A percentile compares a stretch with the other conserved stretches of the same genome.
These are phyloP conservation scores for Penicillium sp. DNA, from an alignment of 2,329 filamentous ascomycete species.

Conservation along the genomic window DNA sequence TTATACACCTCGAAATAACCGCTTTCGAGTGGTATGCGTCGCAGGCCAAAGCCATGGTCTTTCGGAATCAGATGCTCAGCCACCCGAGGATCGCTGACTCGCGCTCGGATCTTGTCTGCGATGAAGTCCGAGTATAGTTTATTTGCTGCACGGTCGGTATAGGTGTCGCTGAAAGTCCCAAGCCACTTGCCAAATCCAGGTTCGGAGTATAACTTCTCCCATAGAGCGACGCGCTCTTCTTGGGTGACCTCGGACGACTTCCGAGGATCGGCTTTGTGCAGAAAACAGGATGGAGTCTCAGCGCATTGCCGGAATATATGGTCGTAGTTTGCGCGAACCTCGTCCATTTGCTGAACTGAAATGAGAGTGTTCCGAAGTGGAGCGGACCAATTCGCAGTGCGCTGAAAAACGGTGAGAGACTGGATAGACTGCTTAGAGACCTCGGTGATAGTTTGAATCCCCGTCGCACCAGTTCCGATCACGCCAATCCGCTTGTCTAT, in stretches of 20 bases:
- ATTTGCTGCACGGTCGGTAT: constrained; percentile 18
- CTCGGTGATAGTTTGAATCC: constrained; percentile 18
- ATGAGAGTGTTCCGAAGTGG: constrained; percentile 19
- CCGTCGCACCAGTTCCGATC: constrained; percentile 18
- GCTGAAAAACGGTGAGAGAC: constrained; percentile 17
- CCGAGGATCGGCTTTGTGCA: constrained; percentile 18
- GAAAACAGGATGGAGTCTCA: constrained; percentile 17
- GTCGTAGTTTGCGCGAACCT: constrained; percentile 15
- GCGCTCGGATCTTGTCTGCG: constrained; percentile 18
- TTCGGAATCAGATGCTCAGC: constrained; percentile 20
- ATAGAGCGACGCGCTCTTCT: constrained; percentile 13
- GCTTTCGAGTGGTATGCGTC: constrained; percentile 19
- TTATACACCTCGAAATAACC: constrained; percentile 39
- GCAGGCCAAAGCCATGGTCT: constrained; percentile 18
- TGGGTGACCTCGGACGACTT: constrained; percentile 16
- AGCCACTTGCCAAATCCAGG: constrained; percentile 23
- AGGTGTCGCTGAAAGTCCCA: constrained; percentile 19
- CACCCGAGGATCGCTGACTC: constrained; percentile 15
- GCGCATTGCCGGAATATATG: constrained; percentile 14
- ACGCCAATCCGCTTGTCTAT: constrained; percentile 15
- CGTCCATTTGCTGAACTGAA: constrained; percentile 14
- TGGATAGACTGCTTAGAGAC: constrained; percentile 15
- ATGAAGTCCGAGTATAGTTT: constrained; percentile 21
- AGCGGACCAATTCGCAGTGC: constrained; percentile 21
- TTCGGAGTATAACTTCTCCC: constrained; percentile 18